Base-by-base conservation (phyloP, 306 rosid genomes). In the Castanopsis chinensis region DNA sequence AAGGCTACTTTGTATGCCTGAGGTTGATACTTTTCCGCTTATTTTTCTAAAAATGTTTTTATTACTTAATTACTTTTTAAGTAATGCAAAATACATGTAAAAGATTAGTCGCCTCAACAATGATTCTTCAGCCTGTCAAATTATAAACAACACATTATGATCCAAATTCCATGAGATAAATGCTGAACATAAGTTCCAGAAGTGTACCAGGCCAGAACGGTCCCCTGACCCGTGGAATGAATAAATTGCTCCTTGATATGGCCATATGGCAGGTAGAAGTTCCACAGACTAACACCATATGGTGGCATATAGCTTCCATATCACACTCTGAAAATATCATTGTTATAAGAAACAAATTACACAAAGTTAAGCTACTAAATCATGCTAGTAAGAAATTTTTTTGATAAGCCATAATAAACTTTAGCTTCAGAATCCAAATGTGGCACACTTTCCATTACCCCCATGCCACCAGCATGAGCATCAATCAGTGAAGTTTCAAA, bases 391-490 rank as follows among this genome's bases (percentile, higher is more conserved):
- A 73, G 54, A 75, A 53, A 15, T 5, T 51, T 67, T 65, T 20
- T 54, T 45, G 71, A 69, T 72, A 77, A 58, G 77, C 73, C 76
- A 67, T 49, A 18, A 70, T 75, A 82, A 95, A 96, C 98, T 89
- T 80, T 79, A 83, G 83, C 81, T 54, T 76, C 87, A 78, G 86
- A 80, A 77, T 85, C 89, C 71, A 82, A 83, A 13, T 54, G 72
- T 51, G 89, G 90, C 68, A 86, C 86, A 74, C 99, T 90, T 93
- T 91, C 99, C 87, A 92, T 89, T 71, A 90, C 96, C 77, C 98
- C 99, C 81, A 92, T 97, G 25, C 97, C 99, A 84, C 98, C 98
- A 27, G 98, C 98, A 85, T 95, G 98, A 87, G 98, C 99, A 86
- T 95, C 99, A 78, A 95, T 92, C 61, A 91, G 80, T 37, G 98